Percentiles rank a stretch among this genome's conserved stretches.
Conservation (phyloP, 768 basidiomycete species). For the Tricholoma saponaceum region DNA sequence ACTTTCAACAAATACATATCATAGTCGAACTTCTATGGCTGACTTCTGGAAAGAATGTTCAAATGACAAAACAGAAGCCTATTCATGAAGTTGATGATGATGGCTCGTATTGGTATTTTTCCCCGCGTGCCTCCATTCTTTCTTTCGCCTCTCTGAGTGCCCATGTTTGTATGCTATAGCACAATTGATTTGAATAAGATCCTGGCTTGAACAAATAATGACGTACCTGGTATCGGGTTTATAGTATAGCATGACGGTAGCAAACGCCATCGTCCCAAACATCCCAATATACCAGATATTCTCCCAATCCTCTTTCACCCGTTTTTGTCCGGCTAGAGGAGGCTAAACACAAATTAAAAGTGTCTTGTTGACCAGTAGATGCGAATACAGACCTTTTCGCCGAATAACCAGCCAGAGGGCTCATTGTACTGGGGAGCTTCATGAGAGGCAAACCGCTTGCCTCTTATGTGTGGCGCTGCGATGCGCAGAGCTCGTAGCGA, state of each 20-base stretch:
- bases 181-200: slow-evolving; percentile 1
- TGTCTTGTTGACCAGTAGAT: neutral
- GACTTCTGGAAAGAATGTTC: neutral
- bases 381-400: slow-evolving; percentile 67
- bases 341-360: slow-evolving; percentile 44
- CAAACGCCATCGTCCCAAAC: slow-evolving; percentile 82
- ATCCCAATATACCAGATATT: slow-evolving; percentile 87
- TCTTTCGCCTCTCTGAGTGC: slow-evolving; percentile 85
- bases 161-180: slow-evolving; percentile 82
- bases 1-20: neutral
- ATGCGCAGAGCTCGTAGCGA: slow-evolving; percentile 44
- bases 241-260: slow-evolving; percentile 76
- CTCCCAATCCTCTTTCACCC: slow-evolving; percentile 90
- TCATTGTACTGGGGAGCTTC: slow-evolving; percentile 85
- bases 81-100: slow-evolving; percentile 28
- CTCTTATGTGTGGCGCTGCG: slow-evolving; percentile 30
- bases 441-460: slow-evolving; percentile 62
- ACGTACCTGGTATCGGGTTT: slow-evolving; percentile 90
- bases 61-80: slow-evolving; percentile 8
- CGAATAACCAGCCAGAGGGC: slow-evolving; percentile 82
- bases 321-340: slow-evolving; percentile 73
- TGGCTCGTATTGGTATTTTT: slow-evolving; percentile 80
- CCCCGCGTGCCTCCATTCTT: slow-evolving; percentile 90
- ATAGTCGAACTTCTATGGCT: neutral
- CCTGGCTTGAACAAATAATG: neutral